Evolutionary conservation across 768 basidiomycete species (phyloP).

Genomic region (Dioszegia aurantiaca): DNA sequence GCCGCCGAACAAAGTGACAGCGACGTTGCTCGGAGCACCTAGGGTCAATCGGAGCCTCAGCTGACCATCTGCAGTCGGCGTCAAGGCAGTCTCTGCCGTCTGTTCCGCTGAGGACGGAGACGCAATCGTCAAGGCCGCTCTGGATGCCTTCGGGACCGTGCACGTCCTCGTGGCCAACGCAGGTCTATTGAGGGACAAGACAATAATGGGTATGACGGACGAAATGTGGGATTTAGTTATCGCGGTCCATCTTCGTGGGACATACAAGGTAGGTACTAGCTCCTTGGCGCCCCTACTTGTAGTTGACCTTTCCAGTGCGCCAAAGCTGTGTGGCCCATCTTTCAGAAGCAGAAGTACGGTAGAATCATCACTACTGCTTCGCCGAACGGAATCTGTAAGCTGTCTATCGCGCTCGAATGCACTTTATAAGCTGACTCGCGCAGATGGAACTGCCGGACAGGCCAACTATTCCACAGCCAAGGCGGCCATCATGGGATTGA

Average conservation of each 20-base stretch:
- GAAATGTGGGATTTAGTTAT: conserved; percentile 93
- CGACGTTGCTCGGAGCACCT: no score
- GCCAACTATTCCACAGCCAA: conserved; percentile 94
- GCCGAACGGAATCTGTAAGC: conserved; percentile 84
- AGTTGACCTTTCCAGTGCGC: conserved; percentile 62
- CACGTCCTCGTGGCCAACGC: conserved; percentile 90
- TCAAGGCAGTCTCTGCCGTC: conserved; percentile 76
- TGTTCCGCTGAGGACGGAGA: conserved; percentile 91
- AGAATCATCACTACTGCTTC: conserved; percentile 93
- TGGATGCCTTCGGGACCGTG: conserved; percentile 81
- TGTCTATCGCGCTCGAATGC: background rate
- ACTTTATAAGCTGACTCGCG: background rate
- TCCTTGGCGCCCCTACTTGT: no score
- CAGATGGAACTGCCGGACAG: conserved; percentile 94
- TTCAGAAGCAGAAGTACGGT: conserved; percentile 94
- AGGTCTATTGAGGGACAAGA: conserved; percentile 89
- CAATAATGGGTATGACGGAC: conserved; percentile 81
- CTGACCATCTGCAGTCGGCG: no score
- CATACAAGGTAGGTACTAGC: conserved; percentile 78
- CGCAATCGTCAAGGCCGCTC: conserved; percentile 75
- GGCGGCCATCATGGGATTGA: conserved; percentile 83
- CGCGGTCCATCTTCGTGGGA: conserved; percentile 81
- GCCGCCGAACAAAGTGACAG: no score
- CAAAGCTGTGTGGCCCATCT: conserved; percentile 93
- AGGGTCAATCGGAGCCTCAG: no score